These are phyloP conservation scores for Podila verticillata DNA, from an alignment of 192 early-diverging fungal species.

Conservation along the genomic window DNA sequence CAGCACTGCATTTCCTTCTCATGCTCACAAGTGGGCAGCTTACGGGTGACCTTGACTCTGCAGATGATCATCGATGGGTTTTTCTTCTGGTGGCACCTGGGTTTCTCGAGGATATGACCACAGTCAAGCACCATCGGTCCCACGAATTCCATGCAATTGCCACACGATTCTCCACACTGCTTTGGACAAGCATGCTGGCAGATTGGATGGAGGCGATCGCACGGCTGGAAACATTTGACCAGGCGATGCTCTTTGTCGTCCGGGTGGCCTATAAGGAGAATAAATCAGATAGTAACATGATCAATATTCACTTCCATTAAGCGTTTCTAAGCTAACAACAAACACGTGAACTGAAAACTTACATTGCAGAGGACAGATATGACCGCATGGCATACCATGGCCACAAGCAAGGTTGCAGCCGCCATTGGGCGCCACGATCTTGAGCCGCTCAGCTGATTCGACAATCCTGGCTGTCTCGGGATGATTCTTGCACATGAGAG, in stretches of 20 bases:
- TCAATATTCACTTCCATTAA: too few relatives aligned
- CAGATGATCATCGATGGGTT: constrained; percentile 28
- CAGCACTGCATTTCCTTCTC: constrained; percentile 35
- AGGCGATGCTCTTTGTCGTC: constrained; percentile 55
- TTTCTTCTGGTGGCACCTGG: constrained; percentile 27
- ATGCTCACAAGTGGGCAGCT: constrained; percentile 57
- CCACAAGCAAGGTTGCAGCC: constrained; percentile 62
- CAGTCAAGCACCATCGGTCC: constrained; percentile 25
- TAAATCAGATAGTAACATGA: not conserved
- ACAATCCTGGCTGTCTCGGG: constrained; percentile 45
- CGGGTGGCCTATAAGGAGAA: constrained; percentile 51
- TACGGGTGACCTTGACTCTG: constrained; percentile 13
- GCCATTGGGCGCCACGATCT: constrained; percentile 56
- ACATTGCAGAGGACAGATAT: constrained; percentile 53
- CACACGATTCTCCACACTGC: constrained; percentile 60
- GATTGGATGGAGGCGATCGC: constrained; percentile 41
- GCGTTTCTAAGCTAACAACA: too few relatives aligned
- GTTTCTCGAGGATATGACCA: constrained; percentile 24
- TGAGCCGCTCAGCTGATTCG: constrained; percentile 27
- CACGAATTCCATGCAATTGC: constrained; percentile 37
- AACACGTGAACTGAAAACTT: too few relatives aligned
- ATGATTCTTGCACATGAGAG: constrained; percentile 59
- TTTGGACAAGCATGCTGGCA: constrained; percentile 61
- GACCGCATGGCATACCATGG: constrained; percentile 58
- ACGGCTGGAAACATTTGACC: constrained; percentile 56